Conservation (phyloP, 805 yeast genomes). For the Hanseniaspora jakobsenii region DNA sequence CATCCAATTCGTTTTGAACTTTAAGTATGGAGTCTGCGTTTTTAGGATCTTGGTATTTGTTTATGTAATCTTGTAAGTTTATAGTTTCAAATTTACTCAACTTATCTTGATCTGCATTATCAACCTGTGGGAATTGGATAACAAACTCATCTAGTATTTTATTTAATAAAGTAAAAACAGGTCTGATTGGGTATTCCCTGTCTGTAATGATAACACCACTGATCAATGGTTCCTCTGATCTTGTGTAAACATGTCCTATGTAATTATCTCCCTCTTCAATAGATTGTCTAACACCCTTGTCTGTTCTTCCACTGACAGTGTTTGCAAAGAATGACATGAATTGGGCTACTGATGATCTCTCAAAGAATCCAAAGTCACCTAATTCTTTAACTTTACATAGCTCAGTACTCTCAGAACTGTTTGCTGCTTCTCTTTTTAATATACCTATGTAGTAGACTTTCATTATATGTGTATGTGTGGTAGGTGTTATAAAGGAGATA, state of each 20-base stretch:
- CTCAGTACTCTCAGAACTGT: slow-evolving; percentile 46
- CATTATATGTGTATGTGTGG: slow-evolving; percentile 36
- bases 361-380: slow-evolving; percentile 79
- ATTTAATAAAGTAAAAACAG: slow-evolving; percentile 86
- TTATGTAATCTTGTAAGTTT: slow-evolving; percentile 44
- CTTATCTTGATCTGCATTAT: slow-evolving; percentile 29
- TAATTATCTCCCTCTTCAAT: slow-evolving; percentile 81
- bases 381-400: slow-evolving; percentile 71
- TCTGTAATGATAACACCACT: slow-evolving; percentile 89
- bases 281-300: slow-evolving; percentile 82
- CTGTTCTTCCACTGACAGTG: slow-evolving; percentile 81
- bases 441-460: slow-evolving; percentile 85
- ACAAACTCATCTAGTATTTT: slow-evolving; percentile 84
- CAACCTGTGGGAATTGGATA: slow-evolving; percentile 63
- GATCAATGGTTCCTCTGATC: slow-evolving; percentile 63
- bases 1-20: slow-evolving; percentile 95
- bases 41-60: slow-evolving; percentile 87
- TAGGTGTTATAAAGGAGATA: no score
- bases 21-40: slow-evolving; percentile 95
- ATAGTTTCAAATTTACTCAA: slow-evolving; percentile 23
- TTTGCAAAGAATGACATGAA: slow-evolving; percentile 90
- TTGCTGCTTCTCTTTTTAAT: slow-evolving; percentile 41
- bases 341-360: slow-evolving; percentile 69
- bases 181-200: slow-evolving; percentile 91
- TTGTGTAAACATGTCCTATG: slow-evolving; percentile 80